Evolutionary conservation across 352 stramenopile genomes (phyloP), one percentile per base, ranked within the genome.

Genomic region (Peronosclerospora sorghi): DNA sequence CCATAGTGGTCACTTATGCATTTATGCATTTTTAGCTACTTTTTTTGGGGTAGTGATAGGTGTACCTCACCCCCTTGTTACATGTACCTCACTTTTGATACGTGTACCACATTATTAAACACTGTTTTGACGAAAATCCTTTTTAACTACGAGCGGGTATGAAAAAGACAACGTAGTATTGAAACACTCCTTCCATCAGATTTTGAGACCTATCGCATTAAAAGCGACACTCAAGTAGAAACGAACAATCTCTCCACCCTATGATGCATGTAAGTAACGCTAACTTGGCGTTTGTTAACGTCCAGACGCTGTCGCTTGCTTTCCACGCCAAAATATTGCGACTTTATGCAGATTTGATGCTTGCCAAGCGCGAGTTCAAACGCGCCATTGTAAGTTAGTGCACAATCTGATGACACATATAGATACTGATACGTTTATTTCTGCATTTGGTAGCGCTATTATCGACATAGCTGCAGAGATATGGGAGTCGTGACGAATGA

Each of bases 271-370:
- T 3, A 26, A 26, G 27, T 47, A 47, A 54, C 9, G 42, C 35
- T 6, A 41, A 4, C 47, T 56, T 60, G n/a, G 15, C 54, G 2
- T 41, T 59, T 7, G 6, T 8, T 17, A 13, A 19, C 15, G 29
- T 32, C 8, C 36, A 14, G 15, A 45, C 14, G 23, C 37, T 63
- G 24, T 44, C 48, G 23, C 41, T 53, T 40, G 45, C 36, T 21
- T 87, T 87, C 48, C 75, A 87, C 41, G 65, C 62, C 37, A 73
- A 71, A 23, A 78, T 54, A 13, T 60, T 70, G 36, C 45, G 53
- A 9, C 56, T 87, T 14, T 81, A 83, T 60, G 78, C 58, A 15
- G 78, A 91, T 47, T 50, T 86, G 45, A 62, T 91, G 38, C 32
- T 73, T 12, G 48, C 47, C 26, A 86, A 80, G 38, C 59, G 61